phyloP scores from a whole-genome alignment of 1,284 basidiomycete species.

The Cryptococcus hybrid region DNA sequence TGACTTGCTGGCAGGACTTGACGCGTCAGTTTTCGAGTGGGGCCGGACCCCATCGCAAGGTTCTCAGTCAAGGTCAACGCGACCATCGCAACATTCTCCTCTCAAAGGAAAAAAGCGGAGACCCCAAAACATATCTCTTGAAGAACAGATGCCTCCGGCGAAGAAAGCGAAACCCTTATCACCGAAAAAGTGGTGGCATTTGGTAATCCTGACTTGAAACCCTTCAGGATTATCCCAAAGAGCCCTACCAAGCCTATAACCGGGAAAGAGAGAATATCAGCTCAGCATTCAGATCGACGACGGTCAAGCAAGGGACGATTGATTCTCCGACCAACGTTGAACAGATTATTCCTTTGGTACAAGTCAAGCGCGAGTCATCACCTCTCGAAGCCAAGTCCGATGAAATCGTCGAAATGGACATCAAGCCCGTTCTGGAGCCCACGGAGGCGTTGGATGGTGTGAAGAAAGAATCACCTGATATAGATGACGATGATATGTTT shows the following conservation, averaged over 20 bases:
- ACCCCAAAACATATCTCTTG: background rate
- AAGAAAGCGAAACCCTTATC: constrained; percentile 6
- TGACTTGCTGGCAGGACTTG: constrained; percentile 43
- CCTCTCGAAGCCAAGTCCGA: background rate
- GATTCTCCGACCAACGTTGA: background rate
- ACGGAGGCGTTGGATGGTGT: background rate
- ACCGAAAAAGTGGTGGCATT: constrained; percentile 5
- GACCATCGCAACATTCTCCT: background rate
- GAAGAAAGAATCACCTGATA: constrained; percentile 1
- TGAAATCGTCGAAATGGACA: constrained; percentile 2
- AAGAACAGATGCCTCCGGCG: constrained; percentile 1
- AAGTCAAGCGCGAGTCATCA: background rate
- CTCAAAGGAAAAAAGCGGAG: constrained; percentile 1
- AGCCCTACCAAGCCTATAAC: too few species aligned
- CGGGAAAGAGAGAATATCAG: too few species aligned
- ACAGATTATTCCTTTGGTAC: background rate
- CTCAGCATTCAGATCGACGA: background rate
- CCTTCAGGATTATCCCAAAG: too few species aligned
- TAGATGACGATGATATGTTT: constrained; percentile 29
- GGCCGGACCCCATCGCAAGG: too few species aligned
- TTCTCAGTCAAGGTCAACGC: too few species aligned
- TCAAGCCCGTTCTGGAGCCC: background rate
- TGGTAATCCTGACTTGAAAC: too few species aligned
- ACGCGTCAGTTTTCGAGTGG: constrained; percentile 39
- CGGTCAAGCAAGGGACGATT: background rate